These are phyloP conservation scores for Fomitopsis pulvina DNA, from an alignment of 768 basidiomycete species.

Conservation along the genomic window DNA sequence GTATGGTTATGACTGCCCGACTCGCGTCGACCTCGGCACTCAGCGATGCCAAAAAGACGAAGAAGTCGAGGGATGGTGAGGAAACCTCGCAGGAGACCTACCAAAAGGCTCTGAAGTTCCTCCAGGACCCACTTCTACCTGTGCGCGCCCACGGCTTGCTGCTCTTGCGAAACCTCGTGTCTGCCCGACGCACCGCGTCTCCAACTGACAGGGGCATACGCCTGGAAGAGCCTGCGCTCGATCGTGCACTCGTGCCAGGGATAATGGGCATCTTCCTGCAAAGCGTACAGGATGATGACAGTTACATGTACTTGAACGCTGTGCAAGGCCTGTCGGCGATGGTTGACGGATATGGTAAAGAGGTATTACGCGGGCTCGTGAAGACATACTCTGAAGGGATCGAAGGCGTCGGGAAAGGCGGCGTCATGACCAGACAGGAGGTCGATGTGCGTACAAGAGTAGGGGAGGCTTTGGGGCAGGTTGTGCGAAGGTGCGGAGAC, in stretches of 20 bases:
- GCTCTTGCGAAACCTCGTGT: constrained; percentile 72
- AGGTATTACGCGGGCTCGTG: constrained; percentile 64
- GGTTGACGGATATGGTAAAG: constrained; percentile 70
- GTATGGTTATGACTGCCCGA: constrained; percentile 79
- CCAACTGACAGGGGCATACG: constrained; percentile 1
- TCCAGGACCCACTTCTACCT: constrained; percentile 89
- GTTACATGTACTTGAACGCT: constrained; percentile 91
- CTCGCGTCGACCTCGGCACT: constrained; percentile 51
- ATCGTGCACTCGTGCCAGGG: constrained; percentile 67
- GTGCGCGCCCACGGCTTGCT: constrained; percentile 91
- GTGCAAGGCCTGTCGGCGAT: constrained; percentile 86
- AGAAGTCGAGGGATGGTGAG: constrained; percentile 25
- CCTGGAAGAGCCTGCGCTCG: constrained; percentile 25
- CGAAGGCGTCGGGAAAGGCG: constrained; percentile 39
- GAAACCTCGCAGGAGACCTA: constrained; percentile 59
- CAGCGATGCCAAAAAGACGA: constrained; percentile 15
- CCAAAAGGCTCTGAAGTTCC: constrained; percentile 78
- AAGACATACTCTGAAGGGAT: constrained; percentile 53
- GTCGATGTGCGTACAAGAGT: constrained; percentile 70
- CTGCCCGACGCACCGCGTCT: constrained; percentile 23
- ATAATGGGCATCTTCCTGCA: constrained; percentile 86
- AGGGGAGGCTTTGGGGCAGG: constrained; percentile 79
- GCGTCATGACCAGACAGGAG: constrained; percentile 47
- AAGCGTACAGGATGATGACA: constrained; percentile 84
- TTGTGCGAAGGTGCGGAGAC: constrained; percentile 68